These are phyloP conservation scores for Populus davidiana DNA, from an alignment of 345 rosid species.

Conservation along the genomic window DNA sequence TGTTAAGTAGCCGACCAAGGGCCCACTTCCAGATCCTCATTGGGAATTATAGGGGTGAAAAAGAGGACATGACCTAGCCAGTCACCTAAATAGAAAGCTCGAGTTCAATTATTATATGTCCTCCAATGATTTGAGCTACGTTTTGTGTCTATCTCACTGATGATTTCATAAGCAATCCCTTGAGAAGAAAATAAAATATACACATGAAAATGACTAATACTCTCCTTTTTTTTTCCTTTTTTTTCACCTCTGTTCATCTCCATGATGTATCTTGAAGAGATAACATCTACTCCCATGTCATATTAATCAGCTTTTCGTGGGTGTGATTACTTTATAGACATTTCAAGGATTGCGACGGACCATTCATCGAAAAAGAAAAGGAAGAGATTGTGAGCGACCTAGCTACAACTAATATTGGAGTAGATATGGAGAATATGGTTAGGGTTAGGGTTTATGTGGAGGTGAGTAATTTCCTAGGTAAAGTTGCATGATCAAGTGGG, in stretches of 20 bases:
- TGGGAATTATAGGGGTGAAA: slow-evolving; percentile 18
- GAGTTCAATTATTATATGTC: slow-evolving; percentile 17
- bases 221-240: too few species aligned
- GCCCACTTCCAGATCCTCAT: slow-evolving; percentile 19
- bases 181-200: background rate
- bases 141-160: slow-evolving; percentile 12
- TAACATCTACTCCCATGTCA: background rate
- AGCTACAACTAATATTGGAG: background rate
- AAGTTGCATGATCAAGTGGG: background rate
- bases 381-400: background rate
- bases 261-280: slow-evolving; percentile 8
- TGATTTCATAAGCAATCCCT: background rate
- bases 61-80: slow-evolving; percentile 11
- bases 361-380: background rate
- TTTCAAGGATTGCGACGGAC: slow-evolving; percentile 14
- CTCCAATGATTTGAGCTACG: slow-evolving; percentile 25
- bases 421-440: background rate
- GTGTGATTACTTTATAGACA: slow-evolving; percentile 3
- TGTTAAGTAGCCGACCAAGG: slow-evolving; percentile 17
- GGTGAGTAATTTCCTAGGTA: background rate
- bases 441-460: background rate
- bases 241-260: background rate
- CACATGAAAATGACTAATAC: background rate
- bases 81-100: slow-evolving; percentile 24
- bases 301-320: background rate